These are phyloP conservation scores for Penicillium sp. DNA, from an alignment of 2,329 filamentous ascomycete genomes.

Conservation along the genomic window DNA sequence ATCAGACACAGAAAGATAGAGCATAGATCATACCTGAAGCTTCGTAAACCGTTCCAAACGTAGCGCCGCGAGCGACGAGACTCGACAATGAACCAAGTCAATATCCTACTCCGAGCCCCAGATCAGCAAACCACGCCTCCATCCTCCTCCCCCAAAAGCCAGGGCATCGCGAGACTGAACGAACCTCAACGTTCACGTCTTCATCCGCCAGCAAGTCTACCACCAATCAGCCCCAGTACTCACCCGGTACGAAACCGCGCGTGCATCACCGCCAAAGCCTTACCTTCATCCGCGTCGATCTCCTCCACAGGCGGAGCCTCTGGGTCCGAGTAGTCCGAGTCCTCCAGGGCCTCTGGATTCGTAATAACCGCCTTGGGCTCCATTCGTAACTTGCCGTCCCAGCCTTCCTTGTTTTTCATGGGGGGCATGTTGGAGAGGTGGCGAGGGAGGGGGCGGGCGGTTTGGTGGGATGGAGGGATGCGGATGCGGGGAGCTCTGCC, in stretches of 20 bases:
- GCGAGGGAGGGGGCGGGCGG: conserved; percentile 12
- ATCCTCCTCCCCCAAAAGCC: not conserved
- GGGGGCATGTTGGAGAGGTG: conserved; percentile 11
- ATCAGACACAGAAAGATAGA: not conserved
- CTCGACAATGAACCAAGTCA: conserved; percentile 83
- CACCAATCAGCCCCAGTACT: conserved; percentile 12
- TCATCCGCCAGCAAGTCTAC: conserved; percentile 63
- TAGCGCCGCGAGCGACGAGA: conserved; percentile 75
- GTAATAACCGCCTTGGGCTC: conserved; percentile 68
- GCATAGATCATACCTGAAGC: conserved; percentile 54
- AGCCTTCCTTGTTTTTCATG: conserved; percentile 49
- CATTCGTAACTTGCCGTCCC: conserved; percentile 56
- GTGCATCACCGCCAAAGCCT: not conserved
- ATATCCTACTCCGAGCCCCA: conserved; percentile 63
- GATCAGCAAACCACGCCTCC: conserved; percentile 16
- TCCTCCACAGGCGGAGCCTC: conserved; percentile 68
- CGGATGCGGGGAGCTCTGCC: conserved; percentile 29
- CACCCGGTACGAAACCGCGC: not conserved
- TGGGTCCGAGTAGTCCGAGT: conserved; percentile 81
- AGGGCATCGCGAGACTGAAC: conserved; percentile 4
- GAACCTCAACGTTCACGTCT: conserved; percentile 56
- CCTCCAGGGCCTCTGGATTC: conserved; percentile 80
- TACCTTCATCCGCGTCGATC: conserved; percentile 81
- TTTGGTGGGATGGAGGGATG: conserved; percentile 16
- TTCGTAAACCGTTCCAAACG: conserved; percentile 81